Conservation (phyloP, 495 filamentous ascomycete genomes). For the Trichocladium uniseriatum region DNA sequence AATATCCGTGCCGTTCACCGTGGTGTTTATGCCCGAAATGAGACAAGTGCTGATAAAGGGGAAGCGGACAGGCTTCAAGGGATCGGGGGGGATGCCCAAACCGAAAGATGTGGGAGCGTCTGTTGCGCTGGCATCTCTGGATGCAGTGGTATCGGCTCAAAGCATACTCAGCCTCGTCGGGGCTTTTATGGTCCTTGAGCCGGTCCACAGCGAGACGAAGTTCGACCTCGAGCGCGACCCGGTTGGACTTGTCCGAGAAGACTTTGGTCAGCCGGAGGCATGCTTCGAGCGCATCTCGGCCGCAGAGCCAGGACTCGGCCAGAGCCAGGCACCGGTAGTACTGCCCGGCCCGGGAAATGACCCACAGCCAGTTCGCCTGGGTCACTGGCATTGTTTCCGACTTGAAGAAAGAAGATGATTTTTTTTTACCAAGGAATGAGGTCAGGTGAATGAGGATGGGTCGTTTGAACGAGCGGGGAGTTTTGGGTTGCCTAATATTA, state of each 20-base stretch:
- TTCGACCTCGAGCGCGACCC: not conserved
- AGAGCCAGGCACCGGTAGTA: not conserved
- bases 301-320: not conserved
- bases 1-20: no score
- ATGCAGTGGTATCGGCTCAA: no score
- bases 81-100: not conserved
- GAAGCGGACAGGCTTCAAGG: not conserved
- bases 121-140: no score
- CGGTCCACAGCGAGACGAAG: not conserved
- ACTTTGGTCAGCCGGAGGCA: not conserved
- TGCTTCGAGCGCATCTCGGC: not conserved
- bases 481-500: no score
- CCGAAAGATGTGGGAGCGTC: not conserved
- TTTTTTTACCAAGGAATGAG: no score
- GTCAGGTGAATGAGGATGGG: no score
- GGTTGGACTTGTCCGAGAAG: not conserved
- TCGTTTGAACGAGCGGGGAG: no score
- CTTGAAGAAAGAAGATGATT: no score
- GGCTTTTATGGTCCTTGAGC: not conserved
- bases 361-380: no score
- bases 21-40: not conserved
- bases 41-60: not conserved
- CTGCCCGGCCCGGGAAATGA: no score
- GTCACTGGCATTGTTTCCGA: no score
- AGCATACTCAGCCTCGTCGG: not conserved